These are phyloP conservation scores for Knufia petricola DNA, from an alignment of 2,329 filamentous ascomycete species.

Conservation along the genomic window DNA sequence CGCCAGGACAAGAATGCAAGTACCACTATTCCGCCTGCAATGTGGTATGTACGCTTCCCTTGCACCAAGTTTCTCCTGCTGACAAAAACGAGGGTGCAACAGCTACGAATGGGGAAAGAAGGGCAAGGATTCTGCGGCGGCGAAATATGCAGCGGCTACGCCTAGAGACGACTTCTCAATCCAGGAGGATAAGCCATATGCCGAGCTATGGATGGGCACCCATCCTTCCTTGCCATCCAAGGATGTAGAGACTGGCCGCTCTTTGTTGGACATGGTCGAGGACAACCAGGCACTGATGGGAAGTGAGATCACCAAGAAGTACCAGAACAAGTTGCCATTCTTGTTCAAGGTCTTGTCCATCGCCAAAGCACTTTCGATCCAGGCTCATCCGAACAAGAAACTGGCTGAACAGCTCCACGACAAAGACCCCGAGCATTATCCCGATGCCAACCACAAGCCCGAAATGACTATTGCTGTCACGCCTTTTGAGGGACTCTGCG, in stretches of 20 bases:
- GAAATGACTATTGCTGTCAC: conserved; percentile 99
- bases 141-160: conserved; percentile 79
- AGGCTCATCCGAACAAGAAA: conserved; percentile 93
- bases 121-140: conserved; percentile 76
- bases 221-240: conserved; percentile 93
- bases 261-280: conserved; percentile 75
- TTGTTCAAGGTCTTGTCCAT: conserved; percentile 97
- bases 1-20: conserved; percentile 46
- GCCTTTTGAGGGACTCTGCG: conserved; percentile 89
- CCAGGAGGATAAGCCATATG: conserved; percentile 81
- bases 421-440: conserved; percentile 85
- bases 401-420: conserved; percentile 81
- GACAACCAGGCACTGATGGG: conserved; percentile 80
- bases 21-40: conserved; percentile 70
- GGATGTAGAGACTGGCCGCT: conserved; percentile 72
- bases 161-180: conserved; percentile 64
- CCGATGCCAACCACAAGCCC: conserved; percentile 98
- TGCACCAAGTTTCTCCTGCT: no score
- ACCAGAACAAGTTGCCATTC: conserved; percentile 78
- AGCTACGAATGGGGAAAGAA: conserved; percentile 98
- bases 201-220: conserved; percentile 98
- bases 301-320: conserved; percentile 60
- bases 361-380: conserved; percentile 90
- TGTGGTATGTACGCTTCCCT: conserved; percentile 42
- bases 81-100: conserved; percentile 95